phyloP scores from a whole-genome alignment of 306 rosid species.

The Castanea crenata region DNA sequence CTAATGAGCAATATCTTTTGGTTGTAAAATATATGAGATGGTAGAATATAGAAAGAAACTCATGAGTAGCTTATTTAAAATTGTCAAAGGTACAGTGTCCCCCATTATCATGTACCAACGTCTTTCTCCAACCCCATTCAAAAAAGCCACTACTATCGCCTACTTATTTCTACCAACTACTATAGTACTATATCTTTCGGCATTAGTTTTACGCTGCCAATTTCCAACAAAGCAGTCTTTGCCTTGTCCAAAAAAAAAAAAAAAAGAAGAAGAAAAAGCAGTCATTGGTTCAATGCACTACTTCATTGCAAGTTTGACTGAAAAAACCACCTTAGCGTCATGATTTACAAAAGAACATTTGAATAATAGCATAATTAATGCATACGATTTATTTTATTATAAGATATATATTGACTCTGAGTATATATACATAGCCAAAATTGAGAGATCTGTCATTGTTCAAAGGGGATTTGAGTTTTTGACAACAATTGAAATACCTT shows the following conservation, averaged over 20 bases:
- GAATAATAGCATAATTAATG: neutral
- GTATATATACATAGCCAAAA: too few relatives aligned
- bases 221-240: conserved; percentile 8
- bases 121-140: conserved; percentile 8
- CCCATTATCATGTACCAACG: conserved; percentile 15
- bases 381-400: neutral
- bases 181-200: too few relatives aligned
- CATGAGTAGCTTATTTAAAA: conserved; percentile 12
- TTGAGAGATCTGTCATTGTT: too few relatives aligned
- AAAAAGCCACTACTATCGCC: conserved; percentile 16
- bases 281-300: neutral
- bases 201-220: neutral
- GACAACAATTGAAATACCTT: too few relatives aligned
- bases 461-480: too few relatives aligned
- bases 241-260: too few relatives aligned
- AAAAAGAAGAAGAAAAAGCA: neutral
- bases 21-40: neutral
- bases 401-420: neutral
- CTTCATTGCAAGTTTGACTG: conserved; percentile 25
- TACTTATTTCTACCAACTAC: neutral
- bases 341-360: neutral
- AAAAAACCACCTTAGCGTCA: neutral
- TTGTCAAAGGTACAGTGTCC: conserved; percentile 16
- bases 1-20: neutral
- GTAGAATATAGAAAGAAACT: neutral